Base-by-base conservation (phyloP, 805 yeast species). In the Kluyveromyces dobzhanskii region DNA sequence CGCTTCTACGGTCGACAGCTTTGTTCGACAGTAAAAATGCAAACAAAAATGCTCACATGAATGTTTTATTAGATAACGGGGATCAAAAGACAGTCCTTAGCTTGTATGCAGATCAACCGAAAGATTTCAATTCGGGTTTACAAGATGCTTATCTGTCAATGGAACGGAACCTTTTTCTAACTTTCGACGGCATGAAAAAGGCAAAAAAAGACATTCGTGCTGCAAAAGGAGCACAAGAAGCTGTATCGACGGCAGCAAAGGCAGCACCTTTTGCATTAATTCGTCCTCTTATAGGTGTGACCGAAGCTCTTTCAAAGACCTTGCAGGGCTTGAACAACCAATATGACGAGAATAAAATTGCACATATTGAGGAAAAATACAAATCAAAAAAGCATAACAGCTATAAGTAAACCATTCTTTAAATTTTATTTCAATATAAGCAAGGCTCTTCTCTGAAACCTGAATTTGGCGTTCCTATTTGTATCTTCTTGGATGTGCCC, bases 251-350 rank as follows among this genome's bases (percentile, higher is more conserved):
- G 1, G 67, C 86, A 11, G 79, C 84, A 11, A 75, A 73, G 46
- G 85, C 82, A 0, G 76, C 94, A 1, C 97, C 97, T 0, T 75
- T 85, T 12, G 79, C 85, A 14, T 59, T 88, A 12, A 69, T 88
- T 2, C 60, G 96, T 31, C 96, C 97, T 2, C 71, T 86, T 44
- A 86, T 88, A 49, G 97, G 97, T 2, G 86, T 95, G 0, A 83
- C 96, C 0, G 96, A 86, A 56, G 95, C 94, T 0, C 69, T 88
- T 5, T 80, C 90, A 4, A 83, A 78, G 51, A 73, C 95, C 0
- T 65, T 88, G 37, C 71, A 85, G 64, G 97, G 97, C 1, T 69
- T 88, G 6, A 78, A 86, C 30, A 87, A 86, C 54, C 82, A 80
- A 44, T 62, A 88, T 25, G 90, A 85, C 54, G 80, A 87, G 1